Percentiles rank a stretch among this genome's conserved stretches.
These are phyloP conservation scores for Phlegmacium glaucopus DNA, from an alignment of 768 basidiomycete species.

Conservation along the genomic window DNA sequence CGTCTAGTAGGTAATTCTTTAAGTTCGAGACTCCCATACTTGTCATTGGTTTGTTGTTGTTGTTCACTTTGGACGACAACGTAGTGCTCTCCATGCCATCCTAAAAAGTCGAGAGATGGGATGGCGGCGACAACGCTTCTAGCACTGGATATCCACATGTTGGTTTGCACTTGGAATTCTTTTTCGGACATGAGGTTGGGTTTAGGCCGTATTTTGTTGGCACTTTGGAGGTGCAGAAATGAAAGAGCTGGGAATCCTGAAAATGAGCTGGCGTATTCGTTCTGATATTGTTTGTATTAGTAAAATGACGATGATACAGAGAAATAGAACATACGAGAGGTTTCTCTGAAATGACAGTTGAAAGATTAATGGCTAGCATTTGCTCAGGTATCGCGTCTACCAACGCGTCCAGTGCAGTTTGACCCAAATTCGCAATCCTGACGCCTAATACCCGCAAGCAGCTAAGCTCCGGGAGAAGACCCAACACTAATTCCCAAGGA, in stretches of 20 bases:
- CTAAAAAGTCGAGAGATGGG: constrained; percentile 59
- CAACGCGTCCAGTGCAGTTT: constrained; percentile 33
- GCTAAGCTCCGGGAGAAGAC: constrained; percentile 47
- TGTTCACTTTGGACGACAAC: constrained; percentile 47
- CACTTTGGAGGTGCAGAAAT: constrained; percentile 57
- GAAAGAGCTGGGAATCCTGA: constrained; percentile 44
- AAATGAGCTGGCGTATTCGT: constrained; percentile 51
- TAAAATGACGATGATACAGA: background rate
- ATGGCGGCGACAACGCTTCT: constrained; percentile 46
- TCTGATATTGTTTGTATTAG: constrained; percentile 26
- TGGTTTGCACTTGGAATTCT: constrained; percentile 55
- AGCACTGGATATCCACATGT: constrained; percentile 49
- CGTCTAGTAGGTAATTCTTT: constrained; percentile 59
- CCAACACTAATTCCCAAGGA: constrained; percentile 58
- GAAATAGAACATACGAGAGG: constrained; percentile 37
- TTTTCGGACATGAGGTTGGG: constrained; percentile 58
- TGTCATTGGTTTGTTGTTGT: background rate
- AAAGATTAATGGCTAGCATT: constrained; percentile 54
- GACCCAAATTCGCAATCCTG: constrained; percentile 47
- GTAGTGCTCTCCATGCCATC: constrained; percentile 74
- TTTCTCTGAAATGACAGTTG: constrained; percentile 46
- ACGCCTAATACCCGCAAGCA: constrained; percentile 57
- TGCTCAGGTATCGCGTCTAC: constrained; percentile 38
- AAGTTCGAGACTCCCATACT: constrained; percentile 34
- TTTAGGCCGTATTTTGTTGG: constrained; percentile 46